These are phyloP conservation scores for Blastocystis sp. DNA, from an alignment of 352 stramenopile species.

Conservation along the genomic window DNA sequence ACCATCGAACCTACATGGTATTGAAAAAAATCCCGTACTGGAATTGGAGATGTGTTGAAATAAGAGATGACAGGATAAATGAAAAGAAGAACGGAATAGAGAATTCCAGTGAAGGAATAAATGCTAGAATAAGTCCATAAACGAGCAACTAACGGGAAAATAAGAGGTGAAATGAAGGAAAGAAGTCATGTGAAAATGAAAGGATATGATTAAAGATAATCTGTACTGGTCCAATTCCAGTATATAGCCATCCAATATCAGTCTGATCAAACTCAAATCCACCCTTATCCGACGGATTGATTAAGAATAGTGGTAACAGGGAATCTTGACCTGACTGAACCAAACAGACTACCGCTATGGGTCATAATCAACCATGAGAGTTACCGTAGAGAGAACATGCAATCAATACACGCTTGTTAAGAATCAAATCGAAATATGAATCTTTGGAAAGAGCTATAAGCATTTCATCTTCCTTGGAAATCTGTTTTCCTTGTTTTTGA, in stretches of 20 bases:
- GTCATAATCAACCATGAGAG: neutral
- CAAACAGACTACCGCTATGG: neutral
- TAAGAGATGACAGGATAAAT: conserved; percentile 19
- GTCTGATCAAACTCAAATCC: conserved; percentile 55
- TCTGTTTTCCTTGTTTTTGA: neutral
- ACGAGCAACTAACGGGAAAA: neutral
- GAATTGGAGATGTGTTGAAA: no score
- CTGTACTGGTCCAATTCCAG: conserved; percentile 37
- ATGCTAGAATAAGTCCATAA: neutral
- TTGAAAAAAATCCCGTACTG: no score
- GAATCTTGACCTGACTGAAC: conserved; percentile 46
- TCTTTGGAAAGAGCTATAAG: conserved; percentile 11
- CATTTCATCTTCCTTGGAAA: conserved; percentile 8
- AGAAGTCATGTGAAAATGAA: neutral
- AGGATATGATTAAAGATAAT: conserved; percentile 60
- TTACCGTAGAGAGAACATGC: conserved; percentile 22
- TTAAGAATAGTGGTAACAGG: conserved; percentile 17
- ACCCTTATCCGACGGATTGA: conserved; percentile 22
- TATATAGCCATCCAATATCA: conserved; percentile 56
- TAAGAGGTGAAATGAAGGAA: conserved; percentile 42
- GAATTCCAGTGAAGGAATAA: neutral
- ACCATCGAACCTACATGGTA: conserved; percentile 11
- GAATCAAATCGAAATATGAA: conserved; percentile 24
- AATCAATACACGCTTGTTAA: neutral
- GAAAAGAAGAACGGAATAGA: conserved; percentile 26